Evolutionary conservation across 768 basidiomycete genomes (phyloP), one percentile per base, ranked within the genome.

Genomic region (Tulasnella sp.): DNA sequence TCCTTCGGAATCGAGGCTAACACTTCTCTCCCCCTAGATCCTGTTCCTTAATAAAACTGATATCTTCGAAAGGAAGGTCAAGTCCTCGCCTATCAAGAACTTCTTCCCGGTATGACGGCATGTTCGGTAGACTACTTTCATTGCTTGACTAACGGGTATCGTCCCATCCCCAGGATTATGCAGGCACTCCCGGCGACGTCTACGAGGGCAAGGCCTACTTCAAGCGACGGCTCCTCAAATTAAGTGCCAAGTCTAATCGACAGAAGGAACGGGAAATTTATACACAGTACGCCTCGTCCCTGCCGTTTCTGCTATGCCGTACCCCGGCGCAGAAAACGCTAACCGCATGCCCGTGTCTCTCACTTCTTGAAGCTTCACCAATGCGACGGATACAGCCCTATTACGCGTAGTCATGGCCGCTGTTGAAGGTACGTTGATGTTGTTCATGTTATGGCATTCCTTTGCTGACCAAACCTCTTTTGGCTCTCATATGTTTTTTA

Each of bases 11-110:
- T 9, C 67, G 31, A 76, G 14, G n/a, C 67, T 69, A 25, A 49
- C 29, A 25, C 39, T 19, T 77, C 74, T 37, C 45, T 58, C n/a
- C 14, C 54, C 42, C 14, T 58, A 94, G 94, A 97, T 97, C 79
- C 87, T 97, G 42, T 97, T 97, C 87, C 86, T 97, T 77, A 97
- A 97, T 85, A 97, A 98, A 85, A 91, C 95, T 80, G 96, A 98
- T 81, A 86, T 97, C n/a, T 95, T 96, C 81, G 88, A 90, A 83
- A 87, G 89, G 82, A 97, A 97, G 84, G 90, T 98, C 54, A 82
- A 83, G 75, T 86, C 88, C 76, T 96, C 94, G 29, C 89, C 93
- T 82, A 95, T 98, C 83, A 91, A 89, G 84, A 91, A 88, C 79
- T 93, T 92, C 84, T 98, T 97, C 85, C 92, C 93, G 0, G 94